Conservation (phyloP, 257 asterid genomes). For the Pogostemon cablin region DNA sequence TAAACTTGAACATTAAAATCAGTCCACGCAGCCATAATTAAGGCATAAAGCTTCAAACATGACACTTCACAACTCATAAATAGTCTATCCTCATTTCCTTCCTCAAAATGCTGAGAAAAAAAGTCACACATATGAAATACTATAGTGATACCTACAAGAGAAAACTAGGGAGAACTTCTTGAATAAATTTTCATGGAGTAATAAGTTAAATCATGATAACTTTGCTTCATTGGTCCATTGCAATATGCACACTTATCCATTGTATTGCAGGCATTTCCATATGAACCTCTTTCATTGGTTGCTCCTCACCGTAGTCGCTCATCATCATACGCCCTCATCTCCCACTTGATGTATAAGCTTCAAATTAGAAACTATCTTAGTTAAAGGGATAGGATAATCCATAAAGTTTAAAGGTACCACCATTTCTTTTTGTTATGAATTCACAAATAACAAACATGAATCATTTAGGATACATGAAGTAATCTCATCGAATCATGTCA, state of each 20-base stretch:
- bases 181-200: not conserved
- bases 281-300: constrained; percentile 67
- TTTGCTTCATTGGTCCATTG: constrained; percentile 68
- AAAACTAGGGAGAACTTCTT: constrained; percentile 15
- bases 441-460: too few species aligned
- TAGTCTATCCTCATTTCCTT: constrained; percentile 76
- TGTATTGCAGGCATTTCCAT: constrained; percentile 69
- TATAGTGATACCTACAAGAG: constrained; percentile 73
- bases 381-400: not conserved
- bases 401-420: too few species aligned
- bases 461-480: too few species aligned
- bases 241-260: constrained; percentile 69
- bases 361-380: not conserved
- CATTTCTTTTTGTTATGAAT: too few species aligned
- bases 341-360: constrained; percentile 63
- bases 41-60: constrained; percentile 67
- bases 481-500: too few species aligned
- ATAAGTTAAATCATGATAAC: constrained; percentile 38
- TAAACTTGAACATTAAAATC: constrained; percentile 66
- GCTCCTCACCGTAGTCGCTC: constrained; percentile 59
- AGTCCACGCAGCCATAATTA: constrained; percentile 82
- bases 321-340: constrained; percentile 46
- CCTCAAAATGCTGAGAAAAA: constrained; percentile 62
- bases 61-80: constrained; percentile 70
- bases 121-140: constrained; percentile 51